phyloP scores from a whole-genome alignment of 805 yeast genomes.

The Candida vaughaniae region DNA sequence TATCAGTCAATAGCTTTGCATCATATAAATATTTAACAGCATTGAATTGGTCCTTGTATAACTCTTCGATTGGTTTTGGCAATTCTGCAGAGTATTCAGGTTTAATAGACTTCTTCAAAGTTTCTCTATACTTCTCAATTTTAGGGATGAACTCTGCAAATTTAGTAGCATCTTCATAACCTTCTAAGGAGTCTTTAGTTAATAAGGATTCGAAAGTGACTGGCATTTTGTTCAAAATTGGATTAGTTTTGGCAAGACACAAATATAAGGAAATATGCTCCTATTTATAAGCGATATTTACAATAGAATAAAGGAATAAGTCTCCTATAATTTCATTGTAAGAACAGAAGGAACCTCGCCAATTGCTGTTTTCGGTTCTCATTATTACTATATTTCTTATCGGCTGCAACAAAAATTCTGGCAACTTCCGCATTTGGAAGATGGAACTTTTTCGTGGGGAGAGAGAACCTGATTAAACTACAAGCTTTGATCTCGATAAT shows the following conservation, averaged over 20 bases:
- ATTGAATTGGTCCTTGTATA: slow-evolving; percentile 33
- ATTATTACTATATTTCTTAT: too few relatives aligned
- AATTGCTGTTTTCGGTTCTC: background rate
- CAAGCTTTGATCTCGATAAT: too few relatives aligned
- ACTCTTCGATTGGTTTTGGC: slow-evolving; percentile 32
- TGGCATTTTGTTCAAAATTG: background rate
- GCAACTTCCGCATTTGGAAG: too few relatives aligned
- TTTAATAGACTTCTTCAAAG: slow-evolving; percentile 24
- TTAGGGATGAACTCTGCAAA: slow-evolving; percentile 45
- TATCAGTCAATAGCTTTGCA: slow-evolving; percentile 30
- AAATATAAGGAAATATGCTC: too few relatives aligned
- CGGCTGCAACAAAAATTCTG: background rate
- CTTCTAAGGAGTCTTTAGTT: slow-evolving; percentile 10
- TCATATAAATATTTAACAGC: slow-evolving; percentile 35
- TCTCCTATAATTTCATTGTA: too few relatives aligned
- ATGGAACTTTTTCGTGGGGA: too few relatives aligned
- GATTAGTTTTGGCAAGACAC: background rate
- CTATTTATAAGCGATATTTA: too few relatives aligned
- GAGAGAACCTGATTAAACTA: too few relatives aligned
- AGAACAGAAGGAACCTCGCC: too few relatives aligned
- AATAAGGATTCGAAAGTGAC: slow-evolving; percentile 12
- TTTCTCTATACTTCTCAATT: slow-evolving; percentile 31
- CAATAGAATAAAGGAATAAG: too few relatives aligned
- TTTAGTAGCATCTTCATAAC: slow-evolving; percentile 39
- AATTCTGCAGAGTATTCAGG: slow-evolving; percentile 29